phyloP scores from a whole-genome alignment of 116 monocot species.

The Trichopus zeylanicus region DNA sequence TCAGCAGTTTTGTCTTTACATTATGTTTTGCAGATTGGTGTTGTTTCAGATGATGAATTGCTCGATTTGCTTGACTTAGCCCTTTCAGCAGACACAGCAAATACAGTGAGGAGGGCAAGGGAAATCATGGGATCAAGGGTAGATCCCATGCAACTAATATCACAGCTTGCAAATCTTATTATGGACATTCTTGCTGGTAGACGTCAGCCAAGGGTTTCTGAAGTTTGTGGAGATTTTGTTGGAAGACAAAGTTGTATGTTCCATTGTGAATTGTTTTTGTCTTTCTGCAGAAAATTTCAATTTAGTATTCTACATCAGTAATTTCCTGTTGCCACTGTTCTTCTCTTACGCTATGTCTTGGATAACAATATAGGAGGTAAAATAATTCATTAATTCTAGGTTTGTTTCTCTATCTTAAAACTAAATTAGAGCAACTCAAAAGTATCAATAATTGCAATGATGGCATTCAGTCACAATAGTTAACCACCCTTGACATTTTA shows the following conservation, averaged over 20 bases:
- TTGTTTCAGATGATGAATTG: constrained; percentile 87
- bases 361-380: too few relatives aligned
- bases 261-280: background rate
- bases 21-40: constrained; percentile 56
- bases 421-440: too few relatives aligned
- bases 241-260: constrained; percentile 53
- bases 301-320: background rate
- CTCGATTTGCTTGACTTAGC: constrained; percentile 79
- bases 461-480: too few relatives aligned
- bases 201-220: constrained; percentile 35
- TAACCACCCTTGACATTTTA: too few relatives aligned
- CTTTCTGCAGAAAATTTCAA: background rate
- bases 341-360: too few relatives aligned
- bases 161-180: constrained; percentile 93
- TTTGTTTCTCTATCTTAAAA: too few relatives aligned
- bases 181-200: constrained; percentile 94
- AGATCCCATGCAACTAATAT: constrained; percentile 88
- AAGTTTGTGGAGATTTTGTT: constrained; percentile 41
- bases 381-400: too few relatives aligned
- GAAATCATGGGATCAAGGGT: constrained; percentile 83
- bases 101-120: constrained; percentile 77
- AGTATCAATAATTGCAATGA: too few relatives aligned
- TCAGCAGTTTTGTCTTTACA: background rate
- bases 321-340: background rate
- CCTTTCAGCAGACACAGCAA: constrained; percentile 78